Evolutionary conservation across 805 yeast genomes (phyloP).

Genomic region (Debaryomyces castellii): DNA sequence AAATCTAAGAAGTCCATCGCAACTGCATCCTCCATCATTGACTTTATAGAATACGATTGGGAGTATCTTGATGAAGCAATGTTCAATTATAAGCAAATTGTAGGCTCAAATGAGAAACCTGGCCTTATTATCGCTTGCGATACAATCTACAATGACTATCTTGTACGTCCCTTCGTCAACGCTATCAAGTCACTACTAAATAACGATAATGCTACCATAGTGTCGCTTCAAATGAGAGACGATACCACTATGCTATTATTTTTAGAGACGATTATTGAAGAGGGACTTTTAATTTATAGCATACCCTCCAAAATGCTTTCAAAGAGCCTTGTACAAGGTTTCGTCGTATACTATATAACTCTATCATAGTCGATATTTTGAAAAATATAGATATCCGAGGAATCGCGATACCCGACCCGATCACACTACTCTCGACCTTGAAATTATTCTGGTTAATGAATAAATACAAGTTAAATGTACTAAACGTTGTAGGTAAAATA

Average conservation of each 20-base stretch:
- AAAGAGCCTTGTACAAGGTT: slow-evolving; percentile 39
- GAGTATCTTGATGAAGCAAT: slow-evolving; percentile 44
- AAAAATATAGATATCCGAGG: background rate
- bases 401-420: background rate
- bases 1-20: slow-evolving; percentile 2
- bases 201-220: slow-evolving; percentile 38
- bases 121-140: slow-evolving; percentile 62
- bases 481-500: background rate
- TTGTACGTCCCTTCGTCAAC: slow-evolving; percentile 49
- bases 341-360: slow-evolving; percentile 39
- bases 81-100: slow-evolving; percentile 14
- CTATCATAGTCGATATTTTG: background rate
- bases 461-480: background rate
- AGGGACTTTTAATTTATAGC: slow-evolving; percentile 32
- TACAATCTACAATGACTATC: slow-evolving; percentile 61
- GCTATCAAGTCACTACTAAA: slow-evolving; percentile 41
- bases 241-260: slow-evolving; percentile 49
- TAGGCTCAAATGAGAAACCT: slow-evolving; percentile 19
- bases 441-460: background rate
- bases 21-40: slow-evolving; percentile 24
- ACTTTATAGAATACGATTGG: slow-evolving; percentile 62
- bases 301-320: slow-evolving; percentile 32
- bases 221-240: slow-evolving; percentile 54
- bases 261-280: slow-evolving; percentile 28
- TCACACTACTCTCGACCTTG: background rate